A percentile compares a stretch with the other conserved stretches of the same genome.
phyloP scores from a whole-genome alignment of 176 grass and related monocot species.

The Cocos nucifera region DNA sequence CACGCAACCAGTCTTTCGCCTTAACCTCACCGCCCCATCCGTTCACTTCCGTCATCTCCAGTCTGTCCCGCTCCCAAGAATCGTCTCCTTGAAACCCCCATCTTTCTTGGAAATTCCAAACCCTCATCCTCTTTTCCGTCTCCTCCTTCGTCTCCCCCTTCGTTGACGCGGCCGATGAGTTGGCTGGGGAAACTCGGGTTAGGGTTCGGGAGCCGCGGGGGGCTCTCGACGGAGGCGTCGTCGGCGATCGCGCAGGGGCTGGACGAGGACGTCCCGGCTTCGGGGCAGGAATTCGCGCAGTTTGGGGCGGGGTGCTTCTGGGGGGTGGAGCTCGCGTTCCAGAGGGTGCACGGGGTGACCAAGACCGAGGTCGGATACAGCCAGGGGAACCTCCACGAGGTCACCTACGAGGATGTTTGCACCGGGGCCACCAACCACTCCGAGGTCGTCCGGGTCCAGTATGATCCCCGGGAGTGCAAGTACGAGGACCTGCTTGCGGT shows the following conservation, averaged over 20 bases:
- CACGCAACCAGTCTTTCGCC: slow-evolving; percentile 17
- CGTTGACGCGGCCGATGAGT: slow-evolving; percentile 42
- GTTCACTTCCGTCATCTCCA: slow-evolving; percentile 15
- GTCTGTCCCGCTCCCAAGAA: slow-evolving; percentile 18
- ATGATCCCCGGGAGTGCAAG: slow-evolving; percentile 64
- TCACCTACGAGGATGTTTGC: slow-evolving; percentile 90
- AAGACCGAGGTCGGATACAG: slow-evolving; percentile 89
- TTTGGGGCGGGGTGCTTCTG: slow-evolving; percentile 98
- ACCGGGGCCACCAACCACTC: slow-evolving; percentile 67
- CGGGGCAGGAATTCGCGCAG: slow-evolving; percentile 74
- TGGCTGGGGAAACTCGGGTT: slow-evolving; percentile 96
- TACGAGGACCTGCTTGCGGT: slow-evolving; percentile 68
- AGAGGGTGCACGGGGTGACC: slow-evolving; percentile 77
- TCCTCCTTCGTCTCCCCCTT: slow-evolving; percentile 11
- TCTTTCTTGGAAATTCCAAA: neutral
- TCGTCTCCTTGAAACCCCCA: neutral
- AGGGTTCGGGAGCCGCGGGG: slow-evolving; percentile 44
- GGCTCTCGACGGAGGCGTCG: slow-evolving; percentile 47
- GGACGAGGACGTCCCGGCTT: slow-evolving; percentile 67
- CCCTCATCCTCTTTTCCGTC: slow-evolving; percentile 11
- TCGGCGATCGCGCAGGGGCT: slow-evolving; percentile 76
- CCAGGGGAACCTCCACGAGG: slow-evolving; percentile 80
- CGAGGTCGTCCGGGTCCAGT: slow-evolving; percentile 92
- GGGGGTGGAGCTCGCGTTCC: slow-evolving; percentile 92
- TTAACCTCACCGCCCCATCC: slow-evolving; percentile 27